Percentiles rank a stretch among this genome's conserved stretches.
These are phyloP conservation scores for Ceratobasidium sp. DNA, from an alignment of 1,284 basidiomycete genomes.

Conservation along the genomic window DNA sequence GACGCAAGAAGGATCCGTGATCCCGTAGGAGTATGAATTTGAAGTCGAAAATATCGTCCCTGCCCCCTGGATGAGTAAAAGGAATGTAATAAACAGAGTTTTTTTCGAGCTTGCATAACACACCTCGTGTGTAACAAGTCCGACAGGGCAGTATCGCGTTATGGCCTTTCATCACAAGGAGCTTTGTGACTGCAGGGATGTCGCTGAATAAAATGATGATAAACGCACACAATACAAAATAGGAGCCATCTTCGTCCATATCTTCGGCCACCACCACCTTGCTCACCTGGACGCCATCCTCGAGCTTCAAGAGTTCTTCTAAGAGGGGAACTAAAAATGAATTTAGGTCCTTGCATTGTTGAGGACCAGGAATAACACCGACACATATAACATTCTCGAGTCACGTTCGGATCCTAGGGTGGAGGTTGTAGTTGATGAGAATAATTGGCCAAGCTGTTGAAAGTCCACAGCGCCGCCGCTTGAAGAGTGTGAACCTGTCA, in stretches of 20 bases:
- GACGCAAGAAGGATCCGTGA: neutral
- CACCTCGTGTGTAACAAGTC: constrained; percentile 50
- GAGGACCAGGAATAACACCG: constrained; percentile 53
- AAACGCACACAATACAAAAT: constrained; percentile 24
- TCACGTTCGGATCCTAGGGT: constrained; percentile 47
- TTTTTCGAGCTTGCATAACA: constrained; percentile 49
- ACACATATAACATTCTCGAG: constrained; percentile 43
- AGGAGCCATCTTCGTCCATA: constrained; percentile 44
- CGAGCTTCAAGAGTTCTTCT: constrained; percentile 10
- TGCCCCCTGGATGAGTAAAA: neutral
- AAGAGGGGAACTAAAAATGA: constrained; percentile 52
- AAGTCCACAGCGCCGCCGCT: constrained; percentile 42
- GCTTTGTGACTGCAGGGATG: constrained; percentile 50
- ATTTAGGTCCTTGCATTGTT: constrained; percentile 50
- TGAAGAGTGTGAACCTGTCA: constrained; percentile 22
- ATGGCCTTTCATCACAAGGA: constrained; percentile 51
- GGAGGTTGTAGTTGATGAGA: constrained; percentile 51
- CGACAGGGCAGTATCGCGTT: constrained; percentile 50
- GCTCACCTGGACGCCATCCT: neutral
- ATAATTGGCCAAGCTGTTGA: constrained; percentile 47
- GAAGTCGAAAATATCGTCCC: neutral
- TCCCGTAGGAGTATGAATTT: constrained; percentile 7
- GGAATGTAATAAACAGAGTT: constrained; percentile 36
- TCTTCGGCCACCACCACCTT: constrained; percentile 42
- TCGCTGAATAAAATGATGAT: constrained; percentile 47